Conservation (phyloP, 805 yeast genomes). For the Cyberlindnera saturnus region DNA sequence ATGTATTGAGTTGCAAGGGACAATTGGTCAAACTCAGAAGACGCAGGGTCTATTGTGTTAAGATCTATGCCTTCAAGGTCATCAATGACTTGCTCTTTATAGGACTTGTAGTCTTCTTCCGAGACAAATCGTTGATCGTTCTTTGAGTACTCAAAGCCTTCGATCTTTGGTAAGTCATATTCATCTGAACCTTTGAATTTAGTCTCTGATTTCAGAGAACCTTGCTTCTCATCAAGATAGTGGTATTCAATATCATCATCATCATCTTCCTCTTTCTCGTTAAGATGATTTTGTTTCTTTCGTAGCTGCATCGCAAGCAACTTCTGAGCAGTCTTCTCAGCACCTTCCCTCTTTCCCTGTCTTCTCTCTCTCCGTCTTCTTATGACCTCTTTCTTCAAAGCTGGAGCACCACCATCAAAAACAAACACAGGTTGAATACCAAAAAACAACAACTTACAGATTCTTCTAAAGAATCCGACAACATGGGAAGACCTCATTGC, state of each 20-base stretch:
- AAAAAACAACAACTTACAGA: constrained; percentile 81
- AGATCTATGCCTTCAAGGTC: constrained; percentile 66
- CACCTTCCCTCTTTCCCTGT: constrained; percentile 65
- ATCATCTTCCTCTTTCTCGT: neutral
- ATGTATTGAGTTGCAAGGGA: constrained; percentile 87
- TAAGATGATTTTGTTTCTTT: constrained; percentile 21
- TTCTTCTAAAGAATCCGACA: constrained; percentile 92
- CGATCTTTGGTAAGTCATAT: constrained; percentile 73
- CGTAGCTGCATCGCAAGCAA: constrained; percentile 78
- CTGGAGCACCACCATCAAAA: constrained; percentile 94
- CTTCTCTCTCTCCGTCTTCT: constrained; percentile 64
- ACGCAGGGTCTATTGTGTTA: constrained; percentile 75
- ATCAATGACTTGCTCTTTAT: constrained; percentile 49
- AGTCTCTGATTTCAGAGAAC: constrained; percentile 2
- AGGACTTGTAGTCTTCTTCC: constrained; percentile 61
- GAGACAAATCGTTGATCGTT: constrained; percentile 71
- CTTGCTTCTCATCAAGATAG: constrained; percentile 26
- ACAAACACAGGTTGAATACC: constrained; percentile 89
- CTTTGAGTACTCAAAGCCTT: constrained; percentile 43
- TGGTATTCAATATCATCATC: constrained; percentile 27
- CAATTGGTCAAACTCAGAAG: constrained; percentile 66
- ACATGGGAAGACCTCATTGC: constrained; percentile 76
- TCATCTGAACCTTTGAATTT: constrained; percentile 63
- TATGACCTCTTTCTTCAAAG: constrained; percentile 73
- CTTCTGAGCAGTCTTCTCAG: constrained; percentile 70